Conservation (phyloP, 2,329 filamentous ascomycete species). For the Hypoxylon sp. region DNA sequence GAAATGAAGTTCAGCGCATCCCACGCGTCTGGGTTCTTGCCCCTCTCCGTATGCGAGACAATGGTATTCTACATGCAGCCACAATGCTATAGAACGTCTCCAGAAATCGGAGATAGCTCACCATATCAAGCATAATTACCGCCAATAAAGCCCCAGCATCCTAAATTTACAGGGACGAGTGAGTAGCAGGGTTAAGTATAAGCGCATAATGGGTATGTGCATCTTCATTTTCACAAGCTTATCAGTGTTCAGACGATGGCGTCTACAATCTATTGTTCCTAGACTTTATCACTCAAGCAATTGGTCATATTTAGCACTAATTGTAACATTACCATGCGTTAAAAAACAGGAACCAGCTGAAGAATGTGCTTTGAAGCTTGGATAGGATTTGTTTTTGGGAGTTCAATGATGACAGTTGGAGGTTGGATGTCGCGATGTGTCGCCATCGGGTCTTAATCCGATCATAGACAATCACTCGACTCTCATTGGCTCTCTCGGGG, state of each 20-base stretch:
- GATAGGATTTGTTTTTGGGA: not conserved
- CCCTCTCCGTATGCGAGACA: not conserved
- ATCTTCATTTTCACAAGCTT: constrained; percentile 2
- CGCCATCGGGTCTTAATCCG: constrained; percentile 37
- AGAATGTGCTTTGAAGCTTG: not conserved
- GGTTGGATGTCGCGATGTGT: constrained; percentile 44
- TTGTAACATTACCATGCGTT: not conserved
- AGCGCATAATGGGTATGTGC: not conserved
- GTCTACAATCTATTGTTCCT: not conserved
- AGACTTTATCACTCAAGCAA: constrained; percentile 7
- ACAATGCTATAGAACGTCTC: not conserved
- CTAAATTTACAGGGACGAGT: constrained; percentile 2
- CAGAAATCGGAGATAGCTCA: constrained; percentile 25
- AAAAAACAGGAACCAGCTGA: not conserved
- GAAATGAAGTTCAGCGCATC: not conserved
- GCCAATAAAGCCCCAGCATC: constrained; percentile 13
- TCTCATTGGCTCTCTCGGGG: constrained; percentile 23
- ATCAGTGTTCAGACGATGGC: not conserved
- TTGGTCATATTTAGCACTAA: constrained; percentile 25
- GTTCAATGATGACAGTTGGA: constrained; percentile 42
- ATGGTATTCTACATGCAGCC: not conserved
- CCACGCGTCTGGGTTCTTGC: not conserved
- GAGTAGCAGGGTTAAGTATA: not conserved
- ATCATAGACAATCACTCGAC: constrained; percentile 26
- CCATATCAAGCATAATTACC: constrained; percentile 8